Conservation (phyloP, 257 asterid genomes). For the Orobanche coerulescens region DNA sequence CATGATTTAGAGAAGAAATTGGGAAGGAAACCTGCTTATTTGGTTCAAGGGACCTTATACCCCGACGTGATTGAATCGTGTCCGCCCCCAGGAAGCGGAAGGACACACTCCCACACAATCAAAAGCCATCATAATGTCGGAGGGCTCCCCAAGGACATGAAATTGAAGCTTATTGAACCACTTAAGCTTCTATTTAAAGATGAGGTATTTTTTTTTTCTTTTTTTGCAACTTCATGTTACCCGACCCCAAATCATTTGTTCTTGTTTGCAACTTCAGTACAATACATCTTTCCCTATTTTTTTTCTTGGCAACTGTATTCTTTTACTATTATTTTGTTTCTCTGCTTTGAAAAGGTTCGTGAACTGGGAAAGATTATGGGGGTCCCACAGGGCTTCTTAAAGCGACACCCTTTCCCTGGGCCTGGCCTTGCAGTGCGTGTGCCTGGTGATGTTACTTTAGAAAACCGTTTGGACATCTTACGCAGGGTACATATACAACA, state of each 20-base stretch:
- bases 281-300: no score
- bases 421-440: conserved; percentile 93
- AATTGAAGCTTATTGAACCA: conserved; percentile 91
- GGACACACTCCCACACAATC: conserved; percentile 95
- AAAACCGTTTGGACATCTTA: conserved; percentile 66
- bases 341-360: conserved; percentile 53
- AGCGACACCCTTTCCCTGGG: conserved; percentile 95
- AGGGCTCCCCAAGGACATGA: conserved; percentile 98
- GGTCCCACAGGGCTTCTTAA: conserved; percentile 60
- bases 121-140: conserved; percentile 97
- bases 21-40: conserved; percentile 64
- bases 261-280: background rate
- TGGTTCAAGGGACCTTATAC: conserved; percentile 95
- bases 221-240: background rate
- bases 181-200: conserved; percentile 94
- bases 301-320: no score
- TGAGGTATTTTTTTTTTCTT: conserved; percentile 46
- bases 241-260: background rate
- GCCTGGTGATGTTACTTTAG: conserved; percentile 86
- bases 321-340: background rate
- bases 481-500: conserved; percentile 59
- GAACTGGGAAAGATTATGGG: conserved; percentile 72
- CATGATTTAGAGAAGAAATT: conserved; percentile 59
- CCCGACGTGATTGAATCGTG: conserved; percentile 98
- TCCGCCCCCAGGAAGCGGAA: conserved; percentile 98